Evolutionary conservation across 495 filamentous ascomycete genomes (phyloP), one percentile per base, ranked within the genome.

Genomic region (Hypoxylon trugodes): DNA sequence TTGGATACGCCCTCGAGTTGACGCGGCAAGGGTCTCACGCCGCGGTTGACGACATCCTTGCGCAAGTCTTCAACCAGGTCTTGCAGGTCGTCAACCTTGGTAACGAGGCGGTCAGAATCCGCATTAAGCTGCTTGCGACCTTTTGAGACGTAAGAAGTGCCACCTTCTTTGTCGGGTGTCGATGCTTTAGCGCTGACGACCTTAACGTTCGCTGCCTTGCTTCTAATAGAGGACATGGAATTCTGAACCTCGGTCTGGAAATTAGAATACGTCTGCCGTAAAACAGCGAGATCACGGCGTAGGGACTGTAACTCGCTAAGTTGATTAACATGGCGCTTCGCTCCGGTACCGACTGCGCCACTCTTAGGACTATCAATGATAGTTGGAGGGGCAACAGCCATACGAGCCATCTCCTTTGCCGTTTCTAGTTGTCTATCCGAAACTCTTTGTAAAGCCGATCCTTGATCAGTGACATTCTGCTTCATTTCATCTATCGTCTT

Each of bases 61-160:
- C 95, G 92, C 24, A 99, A 85, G 72, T 98, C 96, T 72, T 99
- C 95, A 26, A 99, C 90, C 37, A 95, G 78, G 71, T 99, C 96
- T 76, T 97, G 93, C 13, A 99, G 85, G 69, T 97, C 93, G 71
- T 99, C 95, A 10, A 99, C 94, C 58, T 90, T 89, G 59, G 83
- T 86, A 63, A 99, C 92, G 43, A 98, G 85, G 35, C 84, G 88
- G 73, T 97, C 93, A 5, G 90, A 93, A 66, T 97, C 93, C 36
- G 86, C 84, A 41, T 85, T 87, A 52, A 98, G 86, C 21, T 84
- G 79, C 74, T 96, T 94, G 73, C 95, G 96, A 16, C 94, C 93
- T 10, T 81, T 82, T 65, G 89, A 86, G 55, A 98, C 90, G 72
- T 97, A 94, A 6, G 87, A 78, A 57, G 85, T 83, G 65, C 89